Conservation (phyloP, 495 filamentous ascomycete species). For the Podospora fimiseda region DNA sequence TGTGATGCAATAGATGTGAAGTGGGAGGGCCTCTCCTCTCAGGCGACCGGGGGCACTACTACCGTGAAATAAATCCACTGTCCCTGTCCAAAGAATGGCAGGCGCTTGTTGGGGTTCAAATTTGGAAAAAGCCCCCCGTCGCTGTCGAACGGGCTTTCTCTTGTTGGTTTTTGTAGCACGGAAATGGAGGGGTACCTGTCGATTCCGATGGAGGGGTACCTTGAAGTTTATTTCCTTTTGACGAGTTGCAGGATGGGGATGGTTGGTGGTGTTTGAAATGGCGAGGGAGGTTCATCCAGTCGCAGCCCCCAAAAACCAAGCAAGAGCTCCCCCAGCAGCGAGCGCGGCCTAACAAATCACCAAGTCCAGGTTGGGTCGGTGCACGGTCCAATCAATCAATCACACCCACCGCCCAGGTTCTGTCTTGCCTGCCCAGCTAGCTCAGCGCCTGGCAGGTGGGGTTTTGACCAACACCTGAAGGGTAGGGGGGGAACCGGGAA, state of each 20-base stretch:
- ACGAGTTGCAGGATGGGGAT: neutral
- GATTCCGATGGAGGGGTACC: neutral
- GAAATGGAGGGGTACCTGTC: neutral
- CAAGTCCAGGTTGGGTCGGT: constrained; percentile 1
- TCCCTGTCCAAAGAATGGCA: neutral
- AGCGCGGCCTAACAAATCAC: constrained; percentile 8
- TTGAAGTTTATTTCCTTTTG: neutral
- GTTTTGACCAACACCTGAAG: no score
- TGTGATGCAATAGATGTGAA: constrained; percentile 31
- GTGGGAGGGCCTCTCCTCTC: constrained; percentile 14
- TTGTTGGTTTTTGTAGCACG: no score
- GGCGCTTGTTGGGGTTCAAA: no score
- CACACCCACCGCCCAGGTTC: neutral
- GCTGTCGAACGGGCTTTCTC: no score
- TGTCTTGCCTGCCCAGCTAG: neutral
- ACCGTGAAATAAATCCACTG: constrained; percentile 3
- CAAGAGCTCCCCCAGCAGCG: constrained; percentile 1
- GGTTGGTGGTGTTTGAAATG: neutral
- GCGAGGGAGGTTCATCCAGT: neutral
- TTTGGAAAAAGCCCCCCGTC: no score
- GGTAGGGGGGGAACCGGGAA: no score
- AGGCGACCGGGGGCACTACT: constrained; percentile 10
- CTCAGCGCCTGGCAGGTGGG: no score
- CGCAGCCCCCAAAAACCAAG: neutral
- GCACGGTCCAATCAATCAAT: neutral